Percentiles rank a stretch among this genome's conserved stretches.
Evolutionary conservation across 108 stramenopile species (phyloP).

Genomic region (Nitzschia sp.): DNA sequence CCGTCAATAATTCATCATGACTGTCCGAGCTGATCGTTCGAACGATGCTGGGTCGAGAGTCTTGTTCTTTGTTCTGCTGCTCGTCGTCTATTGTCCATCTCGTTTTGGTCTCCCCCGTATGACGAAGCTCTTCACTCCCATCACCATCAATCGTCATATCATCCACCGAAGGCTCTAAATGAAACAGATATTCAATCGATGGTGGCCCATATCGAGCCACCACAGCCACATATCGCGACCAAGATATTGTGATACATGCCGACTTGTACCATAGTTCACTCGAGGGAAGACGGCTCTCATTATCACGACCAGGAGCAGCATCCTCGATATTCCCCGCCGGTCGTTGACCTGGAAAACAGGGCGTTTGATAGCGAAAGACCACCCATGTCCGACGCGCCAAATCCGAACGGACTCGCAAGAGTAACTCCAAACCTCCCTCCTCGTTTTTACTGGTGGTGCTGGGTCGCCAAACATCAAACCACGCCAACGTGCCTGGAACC

Average conservation of each 20-base stretch:
- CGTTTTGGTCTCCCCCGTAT: neutral
- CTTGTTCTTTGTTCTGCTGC: neutral
- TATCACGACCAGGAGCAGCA: too few relatives aligned
- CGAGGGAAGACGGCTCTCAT: neutral
- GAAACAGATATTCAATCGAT: conserved; percentile 9
- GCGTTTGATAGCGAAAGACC: conserved; percentile 27
- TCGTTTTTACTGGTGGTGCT: neutral
- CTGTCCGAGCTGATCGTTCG: neutral
- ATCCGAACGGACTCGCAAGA: conserved; percentile 30
- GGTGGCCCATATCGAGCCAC: conserved; percentile 44
- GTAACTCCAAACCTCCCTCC: neutral
- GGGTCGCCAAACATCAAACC: conserved; percentile 46
- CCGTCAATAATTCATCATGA: conserved; percentile 12
- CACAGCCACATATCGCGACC: conserved; percentile 42
- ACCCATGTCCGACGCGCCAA: conserved; percentile 9
- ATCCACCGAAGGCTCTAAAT: neutral
- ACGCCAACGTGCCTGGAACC: conserved; percentile 43
- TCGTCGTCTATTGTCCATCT: conserved; percentile 5
- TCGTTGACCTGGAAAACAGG: conserved; percentile 33
- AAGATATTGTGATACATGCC: conserved; percentile 42
- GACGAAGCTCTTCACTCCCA: neutral
- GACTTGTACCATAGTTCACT: conserved; percentile 28
- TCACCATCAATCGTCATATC: neutral
- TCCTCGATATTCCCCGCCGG: conserved; percentile 9
- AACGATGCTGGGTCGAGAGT: neutral